A percentile compares a stretch with the other conserved stretches of the same genome.
Evolutionary conservation across 2,329 filamentous ascomycete genomes (phyloP).

Genomic region (Dothistroma septosporum): DNA sequence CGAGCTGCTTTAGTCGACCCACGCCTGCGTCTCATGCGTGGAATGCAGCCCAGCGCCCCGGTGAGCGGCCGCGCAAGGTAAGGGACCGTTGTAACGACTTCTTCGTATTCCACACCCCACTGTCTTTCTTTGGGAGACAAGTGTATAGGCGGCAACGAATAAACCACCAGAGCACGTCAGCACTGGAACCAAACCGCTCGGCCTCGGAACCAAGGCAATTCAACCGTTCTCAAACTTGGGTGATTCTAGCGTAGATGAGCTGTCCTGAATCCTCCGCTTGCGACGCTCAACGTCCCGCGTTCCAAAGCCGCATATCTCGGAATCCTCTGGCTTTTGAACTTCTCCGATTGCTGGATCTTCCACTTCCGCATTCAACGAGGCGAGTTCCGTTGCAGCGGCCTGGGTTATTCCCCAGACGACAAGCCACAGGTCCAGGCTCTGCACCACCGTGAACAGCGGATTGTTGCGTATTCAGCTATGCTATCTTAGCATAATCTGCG

Average conservation of each 20-base stretch:
- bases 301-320: conserved; percentile 18
- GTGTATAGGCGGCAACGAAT: not conserved
- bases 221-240: not conserved
- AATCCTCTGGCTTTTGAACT: not conserved
- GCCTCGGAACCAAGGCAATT: conserved; percentile 15
- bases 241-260: conserved; percentile 3
- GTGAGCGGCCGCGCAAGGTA: conserved; percentile 1
- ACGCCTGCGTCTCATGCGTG: not conserved
- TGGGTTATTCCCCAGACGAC: conserved; percentile 13
- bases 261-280: not conserved
- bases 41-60: conserved; percentile 4
- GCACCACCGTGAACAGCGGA: not conserved
- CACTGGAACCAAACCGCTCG: conserved; percentile 7
- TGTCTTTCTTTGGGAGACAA: not conserved
- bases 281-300: conserved; percentile 6
- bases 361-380: conserved; percentile 11
- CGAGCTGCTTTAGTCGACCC: not conserved
- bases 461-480: conserved; percentile 1
- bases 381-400: not conserved
- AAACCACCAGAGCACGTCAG: not conserved
- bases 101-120: not conserved
- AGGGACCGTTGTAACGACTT: not conserved
- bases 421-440: conserved; percentile 8
- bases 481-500: not conserved
- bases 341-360: not conserved